These are phyloP conservation scores for Aspergillus phoenicis DNA, from an alignment of 2,329 filamentous ascomycete genomes.

Conservation along the genomic window DNA sequence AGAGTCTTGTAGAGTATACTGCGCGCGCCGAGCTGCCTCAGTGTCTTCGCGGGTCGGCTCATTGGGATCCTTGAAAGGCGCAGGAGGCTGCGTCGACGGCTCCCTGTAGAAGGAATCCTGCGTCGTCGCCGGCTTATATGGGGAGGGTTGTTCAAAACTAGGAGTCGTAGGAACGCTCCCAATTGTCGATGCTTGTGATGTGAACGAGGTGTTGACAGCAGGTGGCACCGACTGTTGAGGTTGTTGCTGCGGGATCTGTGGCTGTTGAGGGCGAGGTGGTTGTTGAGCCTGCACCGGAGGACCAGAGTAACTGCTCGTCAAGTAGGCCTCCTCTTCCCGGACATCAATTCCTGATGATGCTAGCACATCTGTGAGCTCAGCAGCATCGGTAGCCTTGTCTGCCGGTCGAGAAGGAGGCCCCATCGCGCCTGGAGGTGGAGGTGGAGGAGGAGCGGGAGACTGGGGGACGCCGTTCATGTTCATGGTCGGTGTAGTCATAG, in stretches of 20 bases:
- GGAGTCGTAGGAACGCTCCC: conserved; percentile 45
- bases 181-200: conserved; percentile 45
- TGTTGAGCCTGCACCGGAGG: conserved; percentile 43
- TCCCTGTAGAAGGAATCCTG: conserved; percentile 66
- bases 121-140: conserved; percentile 57
- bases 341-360: conserved; percentile 85
- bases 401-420: conserved; percentile 63
- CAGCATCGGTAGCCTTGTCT: conserved; percentile 54
- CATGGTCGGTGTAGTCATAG: conserved; percentile 35
- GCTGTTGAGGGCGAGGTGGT: conserved; percentile 44
- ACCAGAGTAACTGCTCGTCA: conserved; percentile 60
- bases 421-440: conserved; percentile 55
- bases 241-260: conserved; percentile 36
- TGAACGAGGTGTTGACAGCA: conserved; percentile 41
- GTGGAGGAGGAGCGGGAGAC: conserved; percentile 39
- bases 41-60: conserved; percentile 65
- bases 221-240: conserved; percentile 44
- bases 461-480: conserved; percentile 60
- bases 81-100: conserved; percentile 61
- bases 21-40: conserved; percentile 62
- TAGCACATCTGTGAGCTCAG: conserved; percentile 81
- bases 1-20: conserved; percentile 71
- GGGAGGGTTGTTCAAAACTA: conserved; percentile 54
- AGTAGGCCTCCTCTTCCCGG: conserved; percentile 79
- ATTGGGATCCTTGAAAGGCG: conserved; percentile 67